Conservation (phyloP, 1,139 yeast genomes). For the Sugiyamaella paludigena region DNA sequence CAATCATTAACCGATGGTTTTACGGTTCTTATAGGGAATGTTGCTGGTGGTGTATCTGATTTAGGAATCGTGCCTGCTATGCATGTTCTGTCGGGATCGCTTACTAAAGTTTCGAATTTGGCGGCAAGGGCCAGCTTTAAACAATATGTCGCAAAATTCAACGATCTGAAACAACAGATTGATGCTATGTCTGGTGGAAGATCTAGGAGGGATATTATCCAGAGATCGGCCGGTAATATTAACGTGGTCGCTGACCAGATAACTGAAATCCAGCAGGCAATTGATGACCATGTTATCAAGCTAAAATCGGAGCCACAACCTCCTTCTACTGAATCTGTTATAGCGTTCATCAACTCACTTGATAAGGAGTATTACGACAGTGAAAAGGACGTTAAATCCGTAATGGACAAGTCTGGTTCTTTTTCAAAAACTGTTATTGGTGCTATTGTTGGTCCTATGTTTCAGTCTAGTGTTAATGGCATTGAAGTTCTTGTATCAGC, state of each 20-base stretch:
- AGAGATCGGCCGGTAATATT: conserved; percentile 7
- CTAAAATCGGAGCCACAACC: conserved; percentile 24
- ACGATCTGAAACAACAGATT: conserved; percentile 14
- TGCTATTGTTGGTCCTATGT: conserved; percentile 31
- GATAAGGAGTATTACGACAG: conserved; percentile 34
- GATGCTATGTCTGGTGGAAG: conserved; percentile 6
- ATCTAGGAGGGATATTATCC: conserved; percentile 6
- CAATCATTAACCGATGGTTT: conserved; percentile 36
- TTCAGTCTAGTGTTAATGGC: conserved; percentile 18
- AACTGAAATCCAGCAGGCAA: conserved; percentile 25
- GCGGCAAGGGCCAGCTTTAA: conserved; percentile 21
- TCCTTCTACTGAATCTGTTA: conserved; percentile 28
- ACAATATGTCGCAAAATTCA: conserved; percentile 10
- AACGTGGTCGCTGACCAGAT: conserved; percentile 7
- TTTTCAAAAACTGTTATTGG: conserved; percentile 24
- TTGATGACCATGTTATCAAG: conserved; percentile 23
- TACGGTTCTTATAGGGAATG: conserved; percentile 33
- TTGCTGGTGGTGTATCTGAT: conserved; percentile 30
- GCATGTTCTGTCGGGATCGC: conserved; percentile 24
- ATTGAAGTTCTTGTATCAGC: conserved; percentile 24
- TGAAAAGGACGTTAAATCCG: conserved; percentile 25
- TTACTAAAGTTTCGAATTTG: conserved; percentile 23
- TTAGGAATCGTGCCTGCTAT: conserved; percentile 24
- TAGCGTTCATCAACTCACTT: conserved; percentile 30
- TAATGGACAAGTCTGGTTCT: conserved; percentile 27